phyloP scores from a whole-genome alignment of 208 protist genomes.

The Balamuthia mandrillaris region DNA sequence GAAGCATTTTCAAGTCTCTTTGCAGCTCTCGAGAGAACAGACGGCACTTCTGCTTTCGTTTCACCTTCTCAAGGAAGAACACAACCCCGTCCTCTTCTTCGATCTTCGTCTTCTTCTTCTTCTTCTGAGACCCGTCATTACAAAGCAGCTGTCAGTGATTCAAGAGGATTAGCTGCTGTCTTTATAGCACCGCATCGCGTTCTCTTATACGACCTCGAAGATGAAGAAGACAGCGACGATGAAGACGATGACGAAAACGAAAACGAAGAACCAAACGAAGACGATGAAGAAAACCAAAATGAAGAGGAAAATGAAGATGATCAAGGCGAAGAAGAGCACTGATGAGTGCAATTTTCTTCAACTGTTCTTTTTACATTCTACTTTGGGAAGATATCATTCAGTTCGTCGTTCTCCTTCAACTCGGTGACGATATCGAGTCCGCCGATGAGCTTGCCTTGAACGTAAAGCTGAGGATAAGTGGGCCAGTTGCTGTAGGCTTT shows the following conservation, averaged over 20 bases:
- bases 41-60: background rate
- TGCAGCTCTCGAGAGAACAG: background rate
- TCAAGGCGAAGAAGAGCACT: background rate
- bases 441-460: background rate
- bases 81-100: background rate
- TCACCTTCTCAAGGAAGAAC: background rate
- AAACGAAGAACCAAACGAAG: background rate
- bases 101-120: background rate
- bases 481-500: background rate
- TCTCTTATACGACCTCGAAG: slow-evolving; percentile 13
- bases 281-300: background rate
- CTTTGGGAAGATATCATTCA: background rate
- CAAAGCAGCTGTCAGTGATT: background rate
- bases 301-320: background rate
- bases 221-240: background rate
- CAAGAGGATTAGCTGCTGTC: background rate
- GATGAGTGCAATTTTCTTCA: background rate
- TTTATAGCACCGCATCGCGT: background rate
- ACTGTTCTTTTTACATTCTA: background rate
- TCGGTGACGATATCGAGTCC: background rate
- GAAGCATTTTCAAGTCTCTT: background rate
- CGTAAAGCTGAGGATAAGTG: background rate
- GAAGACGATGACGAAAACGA: background rate
- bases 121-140: background rate
- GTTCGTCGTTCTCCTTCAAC: background rate